These are phyloP conservation scores for Cystobasidium slooffiae DNA, from an alignment of 1,284 basidiomycete species.

Conservation along the genomic window DNA sequence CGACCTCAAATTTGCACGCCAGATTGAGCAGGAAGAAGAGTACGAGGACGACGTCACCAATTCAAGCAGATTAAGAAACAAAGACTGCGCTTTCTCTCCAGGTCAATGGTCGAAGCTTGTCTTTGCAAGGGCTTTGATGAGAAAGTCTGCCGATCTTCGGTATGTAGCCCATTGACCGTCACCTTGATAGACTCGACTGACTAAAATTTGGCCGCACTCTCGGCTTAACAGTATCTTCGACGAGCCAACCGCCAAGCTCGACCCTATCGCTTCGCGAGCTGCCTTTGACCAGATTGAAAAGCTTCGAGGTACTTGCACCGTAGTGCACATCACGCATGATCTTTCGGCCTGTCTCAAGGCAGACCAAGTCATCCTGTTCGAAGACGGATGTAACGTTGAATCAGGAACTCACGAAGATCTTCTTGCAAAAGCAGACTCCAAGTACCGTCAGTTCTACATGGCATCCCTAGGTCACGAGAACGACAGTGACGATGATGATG, in stretches of 20 bases:
- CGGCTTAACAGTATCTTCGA: constrained; percentile 27
- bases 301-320: constrained; percentile 32
- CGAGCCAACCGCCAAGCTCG: constrained; percentile 37
- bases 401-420: constrained; percentile 35
- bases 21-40: constrained; percentile 63
- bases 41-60: constrained; percentile 57
- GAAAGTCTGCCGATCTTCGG: constrained; percentile 36
- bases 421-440: constrained; percentile 15
- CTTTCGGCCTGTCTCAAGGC: constrained; percentile 36
- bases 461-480: constrained; percentile 16
- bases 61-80: constrained; percentile 12
- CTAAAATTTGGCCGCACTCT: background rate
- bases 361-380: constrained; percentile 40
- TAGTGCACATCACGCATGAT: constrained; percentile 38
- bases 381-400: constrained; percentile 33
- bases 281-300: constrained; percentile 40
- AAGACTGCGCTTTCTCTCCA: constrained; percentile 42
- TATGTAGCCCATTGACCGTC: constrained; percentile 4
- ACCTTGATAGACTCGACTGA: background rate
- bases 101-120: constrained; percentile 40
- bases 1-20: constrained; percentile 67
- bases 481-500: constrained; percentile 2
- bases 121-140: constrained; percentile 37
- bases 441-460: constrained; percentile 38
- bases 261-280: constrained; percentile 29